Evolutionary conservation across 2,329 filamentous ascomycete species (phyloP), one percentile per base, ranked within the genome.

Genomic region (Diaporthe eres): DNA sequence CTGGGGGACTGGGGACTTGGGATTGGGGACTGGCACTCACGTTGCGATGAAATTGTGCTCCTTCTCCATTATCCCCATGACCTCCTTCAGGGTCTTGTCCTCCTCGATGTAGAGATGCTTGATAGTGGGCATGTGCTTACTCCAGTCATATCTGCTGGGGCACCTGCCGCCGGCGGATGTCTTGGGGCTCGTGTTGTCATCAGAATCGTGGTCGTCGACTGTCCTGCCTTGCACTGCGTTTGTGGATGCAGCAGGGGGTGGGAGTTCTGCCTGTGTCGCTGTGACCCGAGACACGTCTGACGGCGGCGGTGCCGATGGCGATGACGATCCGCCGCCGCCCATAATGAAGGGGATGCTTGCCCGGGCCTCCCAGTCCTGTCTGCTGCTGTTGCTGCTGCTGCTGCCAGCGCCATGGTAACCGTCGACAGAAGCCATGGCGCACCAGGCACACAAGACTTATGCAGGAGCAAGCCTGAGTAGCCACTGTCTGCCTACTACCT

Each of bases 61-160:
- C 42, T 71, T 71, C 47, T 74, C 72, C 79, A 80, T 80, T 15
- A 77, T 76, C 2, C 71, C 74, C 74, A 79, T 70, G 22, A 80
- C 77, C 47, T 79, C 78, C 28, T 76, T 78, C 28, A 79, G 65
- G 17, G 77, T 72, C 57, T 67, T 79, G 67, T 77, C 75, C 71
- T 80, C 76, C 31, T 78, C 75, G 71, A 78, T 77, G 42, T 79
- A 79, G 10, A 80, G 77, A 6, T 72, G 67, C n/a, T 76, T 77
- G 31, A 79, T 78, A 0, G 71, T 75, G 22, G 78, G 74, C 75
- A 74, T 78, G 63, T 78, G 74, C 44, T 34, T 67, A 12, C 65
- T 76, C 78, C 78, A 78, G 74, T 80, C 77, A 44, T 71, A 75
- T 19, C 76, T 63, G 39, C 74, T 77, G 4, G 77, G 78, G 55